Evolutionary conservation across 2,329 filamentous ascomycete genomes (phyloP).

Genomic region (Neofusicoccum cordaticola): DNA sequence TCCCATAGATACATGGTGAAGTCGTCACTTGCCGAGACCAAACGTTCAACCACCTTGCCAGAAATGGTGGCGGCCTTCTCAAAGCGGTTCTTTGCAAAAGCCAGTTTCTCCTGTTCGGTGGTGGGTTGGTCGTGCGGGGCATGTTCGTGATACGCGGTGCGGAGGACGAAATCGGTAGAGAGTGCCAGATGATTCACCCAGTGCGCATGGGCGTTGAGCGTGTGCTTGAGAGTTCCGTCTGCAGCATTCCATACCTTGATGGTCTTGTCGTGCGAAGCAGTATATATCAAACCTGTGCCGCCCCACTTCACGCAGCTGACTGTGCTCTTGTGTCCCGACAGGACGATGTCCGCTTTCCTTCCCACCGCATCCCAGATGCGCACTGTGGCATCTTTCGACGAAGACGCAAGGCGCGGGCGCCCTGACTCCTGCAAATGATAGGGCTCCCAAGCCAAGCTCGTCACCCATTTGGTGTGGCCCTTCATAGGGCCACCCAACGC

Average conservation of each 20-base stretch:
- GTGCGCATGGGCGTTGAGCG: constrained; percentile 78
- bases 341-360: constrained; percentile 73
- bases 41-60: constrained; percentile 73
- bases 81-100: constrained; percentile 77
- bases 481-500: constrained; percentile 69
- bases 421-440: constrained; percentile 76
- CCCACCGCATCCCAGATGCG: constrained; percentile 82
- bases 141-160: constrained; percentile 86
- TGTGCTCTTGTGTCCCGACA: constrained; percentile 84
- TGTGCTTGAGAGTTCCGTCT: constrained; percentile 76
- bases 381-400: constrained; percentile 85
- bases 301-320: constrained; percentile 95
- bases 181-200: constrained; percentile 95
- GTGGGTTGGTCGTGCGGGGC: constrained; percentile 58
- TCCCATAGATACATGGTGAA: constrained; percentile 98
- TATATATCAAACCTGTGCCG: constrained; percentile 63
- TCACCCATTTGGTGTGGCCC: constrained; percentile 88
- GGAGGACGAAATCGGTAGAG: constrained; percentile 85
- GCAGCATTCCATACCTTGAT: constrained; percentile 85
- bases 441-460: constrained; percentile 86
- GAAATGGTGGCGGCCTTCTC: constrained; percentile 77
- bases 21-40: constrained; percentile 91
- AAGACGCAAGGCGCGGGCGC: constrained; percentile 77
- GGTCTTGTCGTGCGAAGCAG: constrained; percentile 79
- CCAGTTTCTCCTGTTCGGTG: constrained; percentile 66